Conservation (phyloP, 139 green algal species). For the Nannochloris sp. region DNA sequence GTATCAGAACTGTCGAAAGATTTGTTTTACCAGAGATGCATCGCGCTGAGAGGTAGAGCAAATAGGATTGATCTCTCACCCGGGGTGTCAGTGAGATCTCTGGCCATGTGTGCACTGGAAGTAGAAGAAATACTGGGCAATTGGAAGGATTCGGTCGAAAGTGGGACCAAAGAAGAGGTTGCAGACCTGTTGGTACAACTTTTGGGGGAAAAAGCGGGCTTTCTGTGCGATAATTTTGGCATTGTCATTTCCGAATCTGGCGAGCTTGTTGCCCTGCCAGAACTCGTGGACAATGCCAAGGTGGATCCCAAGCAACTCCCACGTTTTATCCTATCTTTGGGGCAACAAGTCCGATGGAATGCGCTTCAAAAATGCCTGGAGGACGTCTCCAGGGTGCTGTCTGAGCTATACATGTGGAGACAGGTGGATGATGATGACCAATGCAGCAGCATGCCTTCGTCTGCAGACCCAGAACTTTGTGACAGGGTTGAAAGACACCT, state of each 20-base stretch:
- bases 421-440: constrained; percentile 5
- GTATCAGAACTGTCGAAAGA: constrained; percentile 50
- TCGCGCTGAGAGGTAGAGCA: constrained; percentile 40
- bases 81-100: constrained; percentile 31
- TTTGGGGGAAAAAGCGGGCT: constrained; percentile 46
- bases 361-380: constrained; percentile 46
- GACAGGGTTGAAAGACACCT: background rate
- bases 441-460: background rate
- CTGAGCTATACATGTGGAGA: constrained; percentile 45
- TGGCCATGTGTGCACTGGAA: constrained; percentile 57
- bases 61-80: constrained; percentile 37
- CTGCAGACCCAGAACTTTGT: background rate
- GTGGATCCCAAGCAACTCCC: constrained; percentile 36
- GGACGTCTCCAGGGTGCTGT: constrained; percentile 40
- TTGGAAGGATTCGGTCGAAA: constrained; percentile 40
- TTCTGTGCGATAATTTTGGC: constrained; percentile 59
- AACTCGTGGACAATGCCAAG: constrained; percentile 56
- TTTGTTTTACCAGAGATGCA: constrained; percentile 76
- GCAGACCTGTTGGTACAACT: constrained; percentile 43
- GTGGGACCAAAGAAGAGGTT: constrained; percentile 51
- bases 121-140: constrained; percentile 43
- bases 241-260: constrained; percentile 41
- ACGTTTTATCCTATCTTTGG: constrained; percentile 56
- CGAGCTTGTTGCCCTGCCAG: constrained; percentile 43
- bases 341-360: constrained; percentile 64